Evolutionary conservation across 306 rosid genomes (phyloP).

Genomic region (Mimosa pudica): DNA sequence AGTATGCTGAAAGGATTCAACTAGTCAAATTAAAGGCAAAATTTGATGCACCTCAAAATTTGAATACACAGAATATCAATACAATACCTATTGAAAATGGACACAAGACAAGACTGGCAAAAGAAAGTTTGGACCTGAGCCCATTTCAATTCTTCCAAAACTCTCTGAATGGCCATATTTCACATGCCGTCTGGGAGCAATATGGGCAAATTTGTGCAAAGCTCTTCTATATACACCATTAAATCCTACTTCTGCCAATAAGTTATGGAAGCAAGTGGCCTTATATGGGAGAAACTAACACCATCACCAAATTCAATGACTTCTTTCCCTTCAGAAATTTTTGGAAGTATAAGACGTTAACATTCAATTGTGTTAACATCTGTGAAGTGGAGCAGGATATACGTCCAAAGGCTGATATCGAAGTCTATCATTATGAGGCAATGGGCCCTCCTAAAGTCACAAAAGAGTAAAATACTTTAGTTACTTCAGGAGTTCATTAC

Average conservation of each 20-base stretch:
- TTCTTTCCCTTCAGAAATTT: constrained; percentile 4
- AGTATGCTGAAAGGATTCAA: background rate
- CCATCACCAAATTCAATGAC: constrained; percentile 12
- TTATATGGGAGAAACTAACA: constrained; percentile 19
- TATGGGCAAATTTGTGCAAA: constrained; percentile 2
- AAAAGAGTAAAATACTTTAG: background rate
- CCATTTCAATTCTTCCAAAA: constrained; percentile 6
- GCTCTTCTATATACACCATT: constrained; percentile 23
- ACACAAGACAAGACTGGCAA: background rate
- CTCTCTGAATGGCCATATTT: background rate
- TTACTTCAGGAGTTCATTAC: background rate
- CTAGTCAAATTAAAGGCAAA: background rate
- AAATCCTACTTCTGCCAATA: constrained; percentile 5
- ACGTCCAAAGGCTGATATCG: constrained; percentile 58
- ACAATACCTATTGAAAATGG: background rate
- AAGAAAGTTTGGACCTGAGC: background rate
- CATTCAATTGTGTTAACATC: constrained; percentile 55
- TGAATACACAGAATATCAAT: background rate
- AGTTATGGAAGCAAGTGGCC: background rate
- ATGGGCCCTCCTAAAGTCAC: constrained; percentile 69
- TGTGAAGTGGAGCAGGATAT: constrained; percentile 88
- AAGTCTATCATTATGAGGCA: constrained; percentile 65
- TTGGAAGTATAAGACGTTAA: constrained; percentile 18
- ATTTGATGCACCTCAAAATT: constrained; percentile 8
- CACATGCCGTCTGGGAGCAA: constrained; percentile 9